These are phyloP conservation scores for Kalanchoe fedtschenkoi DNA, from an alignment of 164 flowering plant species.

Conservation along the genomic window DNA sequence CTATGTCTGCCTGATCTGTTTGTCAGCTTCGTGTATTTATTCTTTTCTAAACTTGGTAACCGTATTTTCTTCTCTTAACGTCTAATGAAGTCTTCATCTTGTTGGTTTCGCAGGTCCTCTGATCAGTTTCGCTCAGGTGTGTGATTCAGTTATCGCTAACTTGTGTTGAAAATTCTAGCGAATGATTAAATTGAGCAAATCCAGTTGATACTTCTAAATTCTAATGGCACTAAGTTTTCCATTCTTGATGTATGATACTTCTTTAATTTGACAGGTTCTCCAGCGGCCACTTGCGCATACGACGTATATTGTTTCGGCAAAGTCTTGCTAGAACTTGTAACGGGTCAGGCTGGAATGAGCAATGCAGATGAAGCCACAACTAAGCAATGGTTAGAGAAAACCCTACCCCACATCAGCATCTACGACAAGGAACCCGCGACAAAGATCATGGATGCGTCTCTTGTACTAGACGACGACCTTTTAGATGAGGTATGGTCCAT, in stretches of 20 bases:
- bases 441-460: slow-evolving; percentile 68
- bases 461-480: slow-evolving; percentile 67
- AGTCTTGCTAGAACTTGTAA: slow-evolving; percentile 76
- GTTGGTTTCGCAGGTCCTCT: too few relatives aligned
- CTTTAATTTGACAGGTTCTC: slow-evolving; percentile 27
- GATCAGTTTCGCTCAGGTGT: not conserved
- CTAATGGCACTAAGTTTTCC: too few relatives aligned
- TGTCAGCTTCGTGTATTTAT: too few relatives aligned
- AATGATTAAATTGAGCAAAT: too few relatives aligned
- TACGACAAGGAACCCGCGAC: slow-evolving; percentile 62
- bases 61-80: too few relatives aligned
- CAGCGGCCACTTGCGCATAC: slow-evolving; percentile 48
- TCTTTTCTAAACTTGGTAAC: too few relatives aligned
- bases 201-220: too few relatives aligned
- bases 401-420: slow-evolving; percentile 50
- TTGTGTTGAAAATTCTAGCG: too few relatives aligned
- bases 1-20: too few relatives aligned
- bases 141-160: too few relatives aligned
- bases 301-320: slow-evolving; percentile 87
- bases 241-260: not conserved
- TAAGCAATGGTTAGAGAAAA: slow-evolving; percentile 60
- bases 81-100: too few relatives aligned
- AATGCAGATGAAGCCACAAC: slow-evolving; percentile 32
- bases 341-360: slow-evolving; percentile 76
- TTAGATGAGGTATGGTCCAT: slow-evolving; percentile 96